Percentiles rank a stretch among this genome's conserved stretches.
phyloP scores from a whole-genome alignment of 306 rosid species.

The Luffa aegyptiaca region DNA sequence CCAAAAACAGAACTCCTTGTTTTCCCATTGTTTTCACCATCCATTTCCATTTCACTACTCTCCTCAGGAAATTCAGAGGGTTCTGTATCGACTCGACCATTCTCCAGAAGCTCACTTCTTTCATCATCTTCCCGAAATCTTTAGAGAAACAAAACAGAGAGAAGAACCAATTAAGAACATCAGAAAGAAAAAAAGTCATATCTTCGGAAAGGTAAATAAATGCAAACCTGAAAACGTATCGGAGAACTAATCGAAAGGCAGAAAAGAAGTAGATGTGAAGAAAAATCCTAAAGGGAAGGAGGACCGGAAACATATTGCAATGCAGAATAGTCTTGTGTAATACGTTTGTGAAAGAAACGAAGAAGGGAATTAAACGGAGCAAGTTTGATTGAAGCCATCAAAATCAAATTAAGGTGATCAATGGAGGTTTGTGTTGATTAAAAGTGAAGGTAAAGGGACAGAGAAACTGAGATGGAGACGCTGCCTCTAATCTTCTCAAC shows the following conservation, averaged over 20 bases:
- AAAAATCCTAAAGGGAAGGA: neutral
- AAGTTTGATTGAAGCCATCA: neutral
- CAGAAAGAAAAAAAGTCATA: neutral
- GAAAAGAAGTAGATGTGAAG: neutral
- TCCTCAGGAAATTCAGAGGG: neutral
- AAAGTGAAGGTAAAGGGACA: constrained; percentile 5
- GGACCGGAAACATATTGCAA: neutral
- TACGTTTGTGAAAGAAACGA: neutral
- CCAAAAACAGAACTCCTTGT: neutral
- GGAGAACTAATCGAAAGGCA: neutral
- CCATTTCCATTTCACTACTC: neutral
- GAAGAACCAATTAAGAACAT: neutral
- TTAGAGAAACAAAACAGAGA: neutral
- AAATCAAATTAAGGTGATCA: neutral
- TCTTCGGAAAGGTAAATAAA: neutral
- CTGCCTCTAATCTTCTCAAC: neutral
- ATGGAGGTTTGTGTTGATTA: constrained; percentile 1
- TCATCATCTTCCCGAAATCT: neutral
- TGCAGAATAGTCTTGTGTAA: neutral
- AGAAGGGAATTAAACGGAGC: neutral
- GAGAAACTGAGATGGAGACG: constrained; percentile 7
- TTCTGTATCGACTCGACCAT: neutral
- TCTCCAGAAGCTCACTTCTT: neutral
- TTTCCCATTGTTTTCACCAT: neutral
- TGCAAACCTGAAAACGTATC: neutral